These are phyloP conservation scores for Penicillium flavigenum DNA, from an alignment of 495 filamentous ascomycete species.

Conservation along the genomic window DNA sequence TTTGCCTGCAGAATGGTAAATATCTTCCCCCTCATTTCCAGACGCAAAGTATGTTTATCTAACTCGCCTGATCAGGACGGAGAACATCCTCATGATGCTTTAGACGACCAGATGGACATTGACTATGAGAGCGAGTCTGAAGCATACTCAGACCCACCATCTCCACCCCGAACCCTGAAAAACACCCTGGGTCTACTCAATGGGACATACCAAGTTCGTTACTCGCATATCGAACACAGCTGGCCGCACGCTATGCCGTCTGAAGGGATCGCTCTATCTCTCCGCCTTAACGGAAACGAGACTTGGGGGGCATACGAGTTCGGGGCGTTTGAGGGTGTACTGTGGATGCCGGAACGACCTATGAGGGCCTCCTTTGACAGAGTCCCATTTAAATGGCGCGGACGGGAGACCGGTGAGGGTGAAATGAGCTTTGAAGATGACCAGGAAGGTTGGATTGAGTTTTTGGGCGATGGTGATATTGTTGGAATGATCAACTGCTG, in stretches of 20 bases:
- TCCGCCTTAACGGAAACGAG: not conserved
- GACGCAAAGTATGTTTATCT: not conserved
- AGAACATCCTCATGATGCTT: not conserved
- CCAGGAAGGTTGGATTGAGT: not conserved
- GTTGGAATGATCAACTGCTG: not conserved
- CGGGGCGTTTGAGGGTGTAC: not conserved
- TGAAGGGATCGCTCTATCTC: not conserved
- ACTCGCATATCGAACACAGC: not conserved
- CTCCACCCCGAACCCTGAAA: not conserved
- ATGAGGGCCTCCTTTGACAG: not conserved
- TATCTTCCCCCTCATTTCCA: not conserved
- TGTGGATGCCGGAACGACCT: constrained; percentile 1
- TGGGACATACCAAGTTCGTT: not conserved
- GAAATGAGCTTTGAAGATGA: not conserved
- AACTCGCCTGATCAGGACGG: not conserved
- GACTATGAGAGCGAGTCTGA: not conserved
- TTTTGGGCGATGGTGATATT: constrained; percentile 3
- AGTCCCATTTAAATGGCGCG: not conserved
- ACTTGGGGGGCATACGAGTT: not conserved
- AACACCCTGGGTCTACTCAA: not conserved
- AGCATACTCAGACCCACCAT: not conserved
- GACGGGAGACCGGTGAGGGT: not conserved
- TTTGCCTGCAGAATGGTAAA: not conserved
- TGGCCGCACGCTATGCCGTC: not conserved
- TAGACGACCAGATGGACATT: not conserved